Evolutionary conservation across 768 basidiomycete genomes (phyloP).

Genomic region (Boletus vermiculosoides): DNA sequence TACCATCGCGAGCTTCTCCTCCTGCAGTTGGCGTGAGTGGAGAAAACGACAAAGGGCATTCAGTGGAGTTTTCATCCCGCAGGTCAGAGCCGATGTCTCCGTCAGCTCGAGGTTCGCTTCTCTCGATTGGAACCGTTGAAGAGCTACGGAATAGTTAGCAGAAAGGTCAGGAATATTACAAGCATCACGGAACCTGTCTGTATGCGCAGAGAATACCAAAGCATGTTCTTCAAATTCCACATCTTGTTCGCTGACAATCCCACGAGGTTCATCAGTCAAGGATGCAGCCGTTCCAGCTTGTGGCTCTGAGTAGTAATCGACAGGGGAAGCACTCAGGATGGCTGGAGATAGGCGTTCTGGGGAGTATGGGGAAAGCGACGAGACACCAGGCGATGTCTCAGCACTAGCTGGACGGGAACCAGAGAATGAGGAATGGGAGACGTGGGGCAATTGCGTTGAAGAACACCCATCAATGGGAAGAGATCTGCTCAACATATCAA

Average conservation of each 20-base stretch:
- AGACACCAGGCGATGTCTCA: neutral
- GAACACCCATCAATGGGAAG: neutral
- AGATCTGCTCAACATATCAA: neutral
- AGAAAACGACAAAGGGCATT: neutral
- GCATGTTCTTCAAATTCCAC: neutral
- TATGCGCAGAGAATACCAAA: neutral
- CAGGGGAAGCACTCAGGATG: neutral
- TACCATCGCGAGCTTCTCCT: neutral
- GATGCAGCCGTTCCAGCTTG: neutral
- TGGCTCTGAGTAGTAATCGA: neutral
- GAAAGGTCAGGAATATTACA: neutral
- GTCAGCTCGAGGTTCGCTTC: too few relatives aligned
- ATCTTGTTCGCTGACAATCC: neutral
- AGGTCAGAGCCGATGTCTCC: neutral
- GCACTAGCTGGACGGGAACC: neutral
- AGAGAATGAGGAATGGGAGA: neutral
- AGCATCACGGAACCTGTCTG: constrained; percentile 4
- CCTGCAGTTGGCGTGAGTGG: neutral
- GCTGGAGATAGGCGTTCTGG: neutral
- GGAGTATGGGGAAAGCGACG: neutral
- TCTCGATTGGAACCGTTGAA: neutral
- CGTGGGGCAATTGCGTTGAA: neutral
- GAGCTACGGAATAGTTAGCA: neutral
- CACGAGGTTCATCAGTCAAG: neutral
- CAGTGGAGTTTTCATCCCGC: neutral